Conservation (phyloP, 768 basidiomycete species). For the Suillus paluster region DNA sequence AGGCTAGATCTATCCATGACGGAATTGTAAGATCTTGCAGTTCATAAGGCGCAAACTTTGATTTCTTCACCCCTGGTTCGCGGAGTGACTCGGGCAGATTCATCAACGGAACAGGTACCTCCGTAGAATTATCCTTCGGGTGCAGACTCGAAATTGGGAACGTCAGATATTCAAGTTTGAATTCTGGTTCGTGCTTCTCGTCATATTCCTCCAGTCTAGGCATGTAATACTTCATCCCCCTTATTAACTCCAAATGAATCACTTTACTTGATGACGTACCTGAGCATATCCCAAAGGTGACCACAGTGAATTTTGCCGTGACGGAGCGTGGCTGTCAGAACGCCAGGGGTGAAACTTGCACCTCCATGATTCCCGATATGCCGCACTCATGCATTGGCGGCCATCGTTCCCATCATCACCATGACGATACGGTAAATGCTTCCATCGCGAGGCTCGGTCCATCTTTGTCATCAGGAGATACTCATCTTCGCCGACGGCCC, state of each 20-base stretch:
- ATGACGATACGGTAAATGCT: conserved; percentile 44
- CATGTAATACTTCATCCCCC: conserved; percentile 60
- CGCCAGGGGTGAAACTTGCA: conserved; percentile 66
- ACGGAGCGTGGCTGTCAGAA: conserved; percentile 68
- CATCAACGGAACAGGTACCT: conserved; percentile 58
- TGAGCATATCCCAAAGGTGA: conserved; percentile 86
- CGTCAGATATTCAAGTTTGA: conserved; percentile 82
- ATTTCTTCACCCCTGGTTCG: conserved; percentile 44
- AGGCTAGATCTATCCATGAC: conserved; percentile 72
- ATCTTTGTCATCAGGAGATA: conserved; percentile 6
- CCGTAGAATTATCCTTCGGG: conserved; percentile 28
- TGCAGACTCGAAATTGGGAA: conserved; percentile 51
- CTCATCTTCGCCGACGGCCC: conserved; percentile 15
- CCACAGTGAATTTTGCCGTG: conserved; percentile 69
- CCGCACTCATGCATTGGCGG: conserved; percentile 50
- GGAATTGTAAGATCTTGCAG: conserved; percentile 79
- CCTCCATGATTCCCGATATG: conserved; percentile 63
- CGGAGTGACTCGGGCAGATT: conserved; percentile 58
- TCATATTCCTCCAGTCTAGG: conserved; percentile 56
- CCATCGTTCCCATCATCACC: conserved; percentile 50
- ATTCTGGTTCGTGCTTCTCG: conserved; percentile 57
- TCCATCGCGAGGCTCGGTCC: conserved; percentile 10
- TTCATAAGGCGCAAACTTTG: conserved; percentile 68
- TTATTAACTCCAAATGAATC: conserved; percentile 13
- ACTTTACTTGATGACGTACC: conserved; percentile 46